These are phyloP conservation scores for Fusarium sp. DNA, from an alignment of 2,329 filamentous ascomycete genomes.

Conservation along the genomic window DNA sequence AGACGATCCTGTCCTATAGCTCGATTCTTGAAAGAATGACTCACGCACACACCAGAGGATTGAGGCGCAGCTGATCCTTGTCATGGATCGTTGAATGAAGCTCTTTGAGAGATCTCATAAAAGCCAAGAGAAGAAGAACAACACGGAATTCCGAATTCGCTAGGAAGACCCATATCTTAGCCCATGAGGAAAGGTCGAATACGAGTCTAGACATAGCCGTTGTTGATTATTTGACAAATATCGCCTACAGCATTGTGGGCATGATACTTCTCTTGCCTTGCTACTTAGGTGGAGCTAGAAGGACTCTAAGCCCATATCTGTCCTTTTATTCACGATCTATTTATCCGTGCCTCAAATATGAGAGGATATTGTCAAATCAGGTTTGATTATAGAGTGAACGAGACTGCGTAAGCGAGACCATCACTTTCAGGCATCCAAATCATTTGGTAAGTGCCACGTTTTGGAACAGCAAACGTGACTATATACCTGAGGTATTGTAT, in stretches of 20 bases:
- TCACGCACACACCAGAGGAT: too few species aligned
- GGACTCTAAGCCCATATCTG: not conserved
- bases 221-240: not conserved
- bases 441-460: constrained; percentile 4
- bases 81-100: too few species aligned
- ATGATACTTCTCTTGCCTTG: not conserved
- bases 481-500: not conserved
- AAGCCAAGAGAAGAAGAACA: too few species aligned
- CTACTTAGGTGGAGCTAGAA: not conserved
- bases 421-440: not conserved
- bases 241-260: not conserved
- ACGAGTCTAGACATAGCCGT: not conserved
- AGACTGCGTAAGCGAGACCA: constrained; percentile 8
- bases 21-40: too few species aligned
- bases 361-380: constrained; percentile 1
- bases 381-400: not conserved
- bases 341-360: not conserved
- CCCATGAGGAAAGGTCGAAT: too few species aligned
- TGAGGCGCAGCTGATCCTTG: too few species aligned
- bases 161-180: too few species aligned
- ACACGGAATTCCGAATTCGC: too few species aligned
- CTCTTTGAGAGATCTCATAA: too few species aligned
- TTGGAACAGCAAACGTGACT: not conserved
- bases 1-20: too few species aligned
- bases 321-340: not conserved